Percentiles rank a stretch among this genome's conserved stretches.
These are phyloP conservation scores for Aspergillus sp. DNA, from an alignment of 2,329 filamentous ascomycete genomes.

Conservation along the genomic window DNA sequence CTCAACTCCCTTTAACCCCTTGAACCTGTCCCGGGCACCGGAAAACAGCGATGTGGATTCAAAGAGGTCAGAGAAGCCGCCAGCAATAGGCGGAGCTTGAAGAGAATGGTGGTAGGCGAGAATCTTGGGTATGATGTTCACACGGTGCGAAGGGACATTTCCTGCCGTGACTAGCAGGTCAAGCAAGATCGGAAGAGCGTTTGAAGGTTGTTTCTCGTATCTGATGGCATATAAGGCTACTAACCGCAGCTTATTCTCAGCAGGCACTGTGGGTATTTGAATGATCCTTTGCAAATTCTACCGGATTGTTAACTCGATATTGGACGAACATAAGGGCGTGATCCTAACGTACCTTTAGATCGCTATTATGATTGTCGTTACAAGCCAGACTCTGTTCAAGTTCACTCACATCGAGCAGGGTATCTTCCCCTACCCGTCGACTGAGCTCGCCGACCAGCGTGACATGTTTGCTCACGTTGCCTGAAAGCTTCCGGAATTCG, in stretches of 20 bases:
- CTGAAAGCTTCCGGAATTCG: conserved; percentile 93
- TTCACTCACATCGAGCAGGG: conserved; percentile 92
- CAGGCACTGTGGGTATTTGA: conserved; percentile 71
- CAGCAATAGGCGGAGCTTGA: conserved; percentile 71
- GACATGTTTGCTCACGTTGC: conserved; percentile 98
- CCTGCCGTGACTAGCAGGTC: conserved; percentile 84
- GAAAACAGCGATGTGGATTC: conserved; percentile 90
- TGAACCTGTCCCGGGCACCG: conserved; percentile 81
- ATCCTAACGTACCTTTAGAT: conserved; percentile 69
- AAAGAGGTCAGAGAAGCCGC: conserved; percentile 87
- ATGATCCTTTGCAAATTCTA: conserved; percentile 84
- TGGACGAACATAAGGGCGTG: neutral
- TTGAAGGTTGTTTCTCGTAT: conserved; percentile 83
- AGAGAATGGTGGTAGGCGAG: conserved; percentile 84
- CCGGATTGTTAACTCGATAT: neutral
- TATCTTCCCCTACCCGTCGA: conserved; percentile 79
- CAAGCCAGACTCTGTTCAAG: conserved; percentile 95
- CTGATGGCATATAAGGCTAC: conserved; percentile 94
- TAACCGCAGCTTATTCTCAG: conserved; percentile 82
- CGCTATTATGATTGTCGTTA: conserved; percentile 88
- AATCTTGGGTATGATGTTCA: conserved; percentile 78
- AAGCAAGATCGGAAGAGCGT: conserved; percentile 77
- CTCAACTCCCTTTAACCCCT: conserved; percentile 93
- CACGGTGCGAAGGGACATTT: conserved; percentile 71
- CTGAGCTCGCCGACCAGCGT: conserved; percentile 93